Evolutionary conservation across 1,139 yeast genomes (phyloP), one percentile per base, ranked within the genome.

Genomic region (Taphrina sp.): DNA sequence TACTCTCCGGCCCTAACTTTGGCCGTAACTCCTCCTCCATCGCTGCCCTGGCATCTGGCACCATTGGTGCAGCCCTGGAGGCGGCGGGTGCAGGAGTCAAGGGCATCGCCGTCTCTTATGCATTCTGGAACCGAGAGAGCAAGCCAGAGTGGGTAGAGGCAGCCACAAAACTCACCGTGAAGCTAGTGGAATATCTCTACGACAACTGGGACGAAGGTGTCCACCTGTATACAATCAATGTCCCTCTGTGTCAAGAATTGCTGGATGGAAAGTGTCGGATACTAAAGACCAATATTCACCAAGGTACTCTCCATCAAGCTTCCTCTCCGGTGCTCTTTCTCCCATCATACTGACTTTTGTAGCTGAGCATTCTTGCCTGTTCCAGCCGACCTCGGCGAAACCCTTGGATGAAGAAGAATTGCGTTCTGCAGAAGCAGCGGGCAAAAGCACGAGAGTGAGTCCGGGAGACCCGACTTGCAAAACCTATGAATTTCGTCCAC

Each of bases 61-160:
- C 98, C 1, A 85, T 92, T 24, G 98, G 98, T 23, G 97, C 96
- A 1, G 95, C 96, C 0, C 81, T 90, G 89, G 98, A 92, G 70
- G 95, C 92, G 0, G 87, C 85, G 1, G 79, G 92, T 42, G 59
- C 58, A 14, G 38, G 62, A 24, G 31, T 31, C 24, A 22, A 20
- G 26, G 38, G 45, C 7, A 43, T 52, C 16, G 57, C 36, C 19
- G 45, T 44, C 29, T 52, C 41, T 10, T 31, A 12, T 17, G 39
- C 45, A 16, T 33, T 39, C 35, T 38, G 74, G 53, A 70, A 74
- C 43, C 72, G 78, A 55, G 70, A 75, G 35, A 87, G 84, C 59
- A 76, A 80, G 52, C 76, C 74, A 34, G 70, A 70, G 4, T 74
- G 80, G 16, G 72, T 89, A 59, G 72, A 73, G 35, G 81, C 79